Evolutionary conservation across 805 yeast genomes (phyloP).

Genomic region (Saturnispora quitensis): DNA sequence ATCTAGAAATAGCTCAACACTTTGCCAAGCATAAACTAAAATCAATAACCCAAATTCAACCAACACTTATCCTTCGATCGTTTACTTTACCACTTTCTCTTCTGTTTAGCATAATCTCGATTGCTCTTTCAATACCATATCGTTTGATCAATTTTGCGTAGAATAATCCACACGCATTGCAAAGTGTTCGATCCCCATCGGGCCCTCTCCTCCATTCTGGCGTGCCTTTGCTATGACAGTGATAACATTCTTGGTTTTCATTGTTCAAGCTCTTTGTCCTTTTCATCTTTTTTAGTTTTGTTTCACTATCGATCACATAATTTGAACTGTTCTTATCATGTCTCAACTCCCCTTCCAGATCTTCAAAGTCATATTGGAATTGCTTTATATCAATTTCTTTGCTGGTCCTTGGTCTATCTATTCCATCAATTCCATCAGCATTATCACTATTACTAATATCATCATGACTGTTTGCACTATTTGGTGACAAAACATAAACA

Average conservation of each 20-base stretch:
- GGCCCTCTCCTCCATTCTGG: conserved; percentile 88
- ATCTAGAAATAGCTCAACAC: neutral
- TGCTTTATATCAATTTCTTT: neutral
- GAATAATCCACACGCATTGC: conserved; percentile 78
- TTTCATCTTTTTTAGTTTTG: neutral
- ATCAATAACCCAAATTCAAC: neutral
- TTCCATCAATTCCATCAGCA: neutral
- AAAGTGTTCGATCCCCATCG: conserved; percentile 61
- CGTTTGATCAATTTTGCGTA: conserved; percentile 58
- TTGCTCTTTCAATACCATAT: conserved; percentile 45
- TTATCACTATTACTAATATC: neutral
- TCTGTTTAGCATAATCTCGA: conserved; percentile 30
- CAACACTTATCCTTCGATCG: conserved; percentile 23
- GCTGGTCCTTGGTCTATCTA: neutral
- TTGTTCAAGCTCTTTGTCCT: neutral
- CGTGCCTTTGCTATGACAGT: conserved; percentile 48
- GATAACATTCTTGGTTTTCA: conserved; percentile 7
- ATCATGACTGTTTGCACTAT: neutral
- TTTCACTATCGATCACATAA: neutral
- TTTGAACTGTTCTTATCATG: neutral
- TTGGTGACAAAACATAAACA: neutral
- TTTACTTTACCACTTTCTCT: conserved; percentile 19
- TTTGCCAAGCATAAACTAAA: neutral
- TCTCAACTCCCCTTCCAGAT: neutral
- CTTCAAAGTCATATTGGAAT: neutral